phyloP scores from a whole-genome alignment of 2,329 filamentous ascomycete species.

The Ophiocordyceps robertsii region DNA sequence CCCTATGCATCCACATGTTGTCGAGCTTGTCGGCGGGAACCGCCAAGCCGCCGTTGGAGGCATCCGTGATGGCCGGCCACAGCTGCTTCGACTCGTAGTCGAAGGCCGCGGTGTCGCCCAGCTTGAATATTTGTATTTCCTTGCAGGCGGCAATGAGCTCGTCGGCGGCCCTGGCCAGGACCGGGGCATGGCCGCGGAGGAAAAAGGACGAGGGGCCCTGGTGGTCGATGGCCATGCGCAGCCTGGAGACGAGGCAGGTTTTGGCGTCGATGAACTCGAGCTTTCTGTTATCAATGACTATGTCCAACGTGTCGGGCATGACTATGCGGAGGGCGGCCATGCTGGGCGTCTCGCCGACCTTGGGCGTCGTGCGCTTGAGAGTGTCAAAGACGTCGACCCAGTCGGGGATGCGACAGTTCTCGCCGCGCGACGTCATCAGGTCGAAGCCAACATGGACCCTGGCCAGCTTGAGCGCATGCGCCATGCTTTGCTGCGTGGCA shows the following conservation, averaged over 20 bases:
- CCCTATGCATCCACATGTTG: slow-evolving; percentile 21
- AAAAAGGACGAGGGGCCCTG: slow-evolving; percentile 16
- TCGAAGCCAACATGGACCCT: slow-evolving; percentile 23
- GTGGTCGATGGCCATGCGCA: slow-evolving; percentile 20
- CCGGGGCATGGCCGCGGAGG: slow-evolving; percentile 16
- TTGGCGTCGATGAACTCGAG: slow-evolving; percentile 20
- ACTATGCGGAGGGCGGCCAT: slow-evolving; percentile 23
- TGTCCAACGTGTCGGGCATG: slow-evolving; percentile 19
- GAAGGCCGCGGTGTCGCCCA: slow-evolving; percentile 20
- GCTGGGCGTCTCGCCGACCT: slow-evolving; percentile 14
- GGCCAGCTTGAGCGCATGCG: slow-evolving; percentile 10
- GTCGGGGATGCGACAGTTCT: slow-evolving; percentile 16
- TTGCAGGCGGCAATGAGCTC: slow-evolving; percentile 17
- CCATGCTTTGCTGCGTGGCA: slow-evolving; percentile 10
- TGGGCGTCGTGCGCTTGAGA: slow-evolving; percentile 23
- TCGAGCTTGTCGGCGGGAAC: slow-evolving; percentile 9
- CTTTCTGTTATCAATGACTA: slow-evolving; percentile 19
- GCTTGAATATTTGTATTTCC: slow-evolving; percentile 19
- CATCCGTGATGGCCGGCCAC: slow-evolving; percentile 20
- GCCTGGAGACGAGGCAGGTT: slow-evolving; percentile 17
- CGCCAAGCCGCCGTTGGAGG: slow-evolving; percentile 11
- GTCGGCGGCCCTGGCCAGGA: slow-evolving; percentile 19
- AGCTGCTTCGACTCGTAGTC: slow-evolving; percentile 21
- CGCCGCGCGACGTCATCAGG: slow-evolving; percentile 13
- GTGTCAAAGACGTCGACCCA: slow-evolving; percentile 26